Evolutionary conservation across 345 rosid genomes (phyloP).

Genomic region (Euphorbia lathyris): DNA sequence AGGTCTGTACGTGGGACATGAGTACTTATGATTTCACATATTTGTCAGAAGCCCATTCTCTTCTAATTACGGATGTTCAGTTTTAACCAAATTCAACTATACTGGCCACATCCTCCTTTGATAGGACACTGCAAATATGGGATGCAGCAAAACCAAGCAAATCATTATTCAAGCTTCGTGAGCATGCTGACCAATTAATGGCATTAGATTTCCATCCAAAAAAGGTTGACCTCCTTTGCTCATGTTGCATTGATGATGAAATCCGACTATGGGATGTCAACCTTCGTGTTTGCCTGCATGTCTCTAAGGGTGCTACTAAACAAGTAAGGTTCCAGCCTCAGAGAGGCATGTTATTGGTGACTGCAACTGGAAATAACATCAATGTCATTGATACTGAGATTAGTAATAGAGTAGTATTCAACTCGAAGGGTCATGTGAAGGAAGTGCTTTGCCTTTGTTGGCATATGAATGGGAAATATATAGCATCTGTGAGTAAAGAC

Average conservation of each 20-base stretch:
- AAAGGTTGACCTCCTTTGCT: slow-evolving; percentile 28
- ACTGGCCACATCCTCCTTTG: no score
- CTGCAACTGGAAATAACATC: slow-evolving; percentile 24
- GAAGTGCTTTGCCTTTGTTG: slow-evolving; percentile 31
- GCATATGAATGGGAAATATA: no score
- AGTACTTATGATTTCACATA: slow-evolving; percentile 8
- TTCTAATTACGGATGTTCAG: no score
- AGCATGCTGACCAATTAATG: slow-evolving; percentile 27
- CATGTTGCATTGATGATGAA: slow-evolving; percentile 28
- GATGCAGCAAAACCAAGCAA: slow-evolving; percentile 28
- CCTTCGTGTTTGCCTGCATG: slow-evolving; percentile 6
- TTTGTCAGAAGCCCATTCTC: slow-evolving; percentile 21
- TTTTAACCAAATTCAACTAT: no score
- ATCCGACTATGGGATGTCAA: no score
- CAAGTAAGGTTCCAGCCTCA: slow-evolving; percentile 33
- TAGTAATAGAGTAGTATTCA: slow-evolving; percentile 13
- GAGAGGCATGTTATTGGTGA: slow-evolving; percentile 22
- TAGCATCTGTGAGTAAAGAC: slow-evolving; percentile 36
- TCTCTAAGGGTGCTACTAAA: slow-evolving; percentile 26
- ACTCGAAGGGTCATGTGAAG: slow-evolving; percentile 30
- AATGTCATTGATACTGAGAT: no score
- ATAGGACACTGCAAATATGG: slow-evolving; percentile 38
- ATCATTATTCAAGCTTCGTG: slow-evolving; percentile 22
- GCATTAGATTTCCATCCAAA: slow-evolving; percentile 38
- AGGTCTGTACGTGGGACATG: slow-evolving; percentile 28